phyloP scores from a whole-genome alignment of 768 basidiomycete genomes.

The Astraeus odoratus region DNA sequence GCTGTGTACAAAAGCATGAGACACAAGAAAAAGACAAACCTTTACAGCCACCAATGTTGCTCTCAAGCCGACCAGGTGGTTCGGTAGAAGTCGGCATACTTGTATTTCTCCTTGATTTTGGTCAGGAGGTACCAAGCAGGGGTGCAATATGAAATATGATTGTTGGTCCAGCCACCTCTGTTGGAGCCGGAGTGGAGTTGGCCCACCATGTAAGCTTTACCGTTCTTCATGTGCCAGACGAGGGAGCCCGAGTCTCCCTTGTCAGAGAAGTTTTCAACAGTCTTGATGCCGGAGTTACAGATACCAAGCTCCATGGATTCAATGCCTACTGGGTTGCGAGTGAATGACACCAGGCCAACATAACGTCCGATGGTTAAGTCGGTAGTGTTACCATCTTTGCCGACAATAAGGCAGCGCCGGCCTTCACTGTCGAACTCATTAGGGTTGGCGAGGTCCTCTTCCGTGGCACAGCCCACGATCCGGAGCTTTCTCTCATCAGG shows the following conservation, averaged over 20 bases:
- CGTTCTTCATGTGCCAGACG: slow-evolving; percentile 14
- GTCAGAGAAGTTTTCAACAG: slow-evolving; percentile 18
- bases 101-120: slow-evolving; percentile 19
- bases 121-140: slow-evolving; percentile 25
- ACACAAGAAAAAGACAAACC: too few relatives aligned
- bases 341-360: slow-evolving; percentile 25
- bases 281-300: slow-evolving; percentile 20
- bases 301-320: slow-evolving; percentile 20
- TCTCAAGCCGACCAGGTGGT: slow-evolving; percentile 13
- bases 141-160: slow-evolving; percentile 25
- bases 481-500: slow-evolving; percentile 26
- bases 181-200: slow-evolving; percentile 22
- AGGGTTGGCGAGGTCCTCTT: slow-evolving; percentile 24
- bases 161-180: slow-evolving; percentile 21
- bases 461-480: slow-evolving; percentile 19
- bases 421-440: slow-evolving; percentile 21
- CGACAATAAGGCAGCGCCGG: slow-evolving; percentile 21
- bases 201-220: slow-evolving; percentile 21
- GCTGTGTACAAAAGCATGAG: too few relatives aligned
- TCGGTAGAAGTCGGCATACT: slow-evolving; percentile 22
- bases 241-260: too few relatives aligned
- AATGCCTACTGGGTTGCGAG: slow-evolving; percentile 10
- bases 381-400: slow-evolving; percentile 31
- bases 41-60: too few relatives aligned
- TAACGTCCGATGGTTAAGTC: slow-evolving; percentile 29